These are phyloP conservation scores for Coemansia reversa DNA, from an alignment of 192 early-diverging fungal species.

Conservation along the genomic window DNA sequence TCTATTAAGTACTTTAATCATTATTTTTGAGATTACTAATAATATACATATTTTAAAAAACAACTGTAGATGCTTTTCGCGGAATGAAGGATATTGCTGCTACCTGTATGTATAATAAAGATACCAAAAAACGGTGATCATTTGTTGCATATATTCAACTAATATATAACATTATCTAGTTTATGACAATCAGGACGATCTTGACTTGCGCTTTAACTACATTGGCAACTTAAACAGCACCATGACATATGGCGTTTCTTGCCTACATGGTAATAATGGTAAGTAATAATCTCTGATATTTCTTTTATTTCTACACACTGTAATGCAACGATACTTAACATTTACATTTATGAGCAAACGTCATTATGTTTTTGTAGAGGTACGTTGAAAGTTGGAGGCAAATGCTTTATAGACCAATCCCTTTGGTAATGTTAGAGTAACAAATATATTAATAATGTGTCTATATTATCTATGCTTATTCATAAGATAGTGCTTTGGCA, in stretches of 20 bases:
- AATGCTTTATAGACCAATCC: neutral
- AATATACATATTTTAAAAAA: neutral
- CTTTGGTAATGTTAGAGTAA: neutral
- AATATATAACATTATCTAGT: conserved; percentile 17
- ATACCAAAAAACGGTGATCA: neutral
- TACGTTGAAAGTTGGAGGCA: neutral
- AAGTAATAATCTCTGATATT: conserved; percentile 4
- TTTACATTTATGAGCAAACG: neutral
- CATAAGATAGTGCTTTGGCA: conserved; percentile 42
- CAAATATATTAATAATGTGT: neutral
- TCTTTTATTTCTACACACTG: neutral
- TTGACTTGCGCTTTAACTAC: conserved; percentile 42
- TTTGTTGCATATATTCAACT: neutral
- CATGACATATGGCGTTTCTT: conserved; percentile 31
- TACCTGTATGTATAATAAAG: conserved; percentile 38
- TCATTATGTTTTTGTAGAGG: conserved; percentile 8
- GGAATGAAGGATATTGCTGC: conserved; percentile 51
- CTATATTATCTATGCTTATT: neutral
- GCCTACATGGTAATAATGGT: conserved; percentile 42
- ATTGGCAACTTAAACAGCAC: conserved; percentile 35
- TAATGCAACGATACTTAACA: conserved; percentile 1
- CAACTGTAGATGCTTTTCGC: conserved; percentile 29
- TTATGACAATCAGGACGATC: conserved; percentile 30
- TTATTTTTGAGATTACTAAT: neutral
- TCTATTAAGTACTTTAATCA: neutral